These are phyloP conservation scores for Artemisia argyi DNA, from an alignment of 129 eudicot genomes.

Conservation along the genomic window DNA sequence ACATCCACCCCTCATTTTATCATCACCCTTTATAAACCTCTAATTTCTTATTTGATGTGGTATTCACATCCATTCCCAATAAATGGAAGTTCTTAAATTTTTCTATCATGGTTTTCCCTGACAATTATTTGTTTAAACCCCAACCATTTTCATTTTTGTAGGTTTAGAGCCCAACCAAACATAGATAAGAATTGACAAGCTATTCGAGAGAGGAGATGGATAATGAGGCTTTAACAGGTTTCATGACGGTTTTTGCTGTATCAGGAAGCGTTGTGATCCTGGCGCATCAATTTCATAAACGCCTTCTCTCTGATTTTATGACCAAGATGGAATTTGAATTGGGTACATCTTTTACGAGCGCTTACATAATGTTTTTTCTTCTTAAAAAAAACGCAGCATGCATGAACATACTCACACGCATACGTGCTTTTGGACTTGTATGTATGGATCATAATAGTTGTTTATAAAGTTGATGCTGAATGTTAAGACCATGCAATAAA, in stretches of 20 bases:
- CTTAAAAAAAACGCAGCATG: constrained; percentile 8
- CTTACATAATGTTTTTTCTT: not conserved
- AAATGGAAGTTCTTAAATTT: constrained; percentile 10
- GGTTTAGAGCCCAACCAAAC: constrained; percentile 25
- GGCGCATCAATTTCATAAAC: constrained; percentile 77
- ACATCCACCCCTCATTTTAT: constrained; percentile 23
- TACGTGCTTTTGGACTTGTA: not conserved
- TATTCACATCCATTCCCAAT: constrained; percentile 26
- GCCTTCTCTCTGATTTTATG: constrained; percentile 82
- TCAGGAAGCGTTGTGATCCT: constrained; percentile 84
- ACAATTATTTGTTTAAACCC: constrained; percentile 35
- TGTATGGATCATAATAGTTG: not conserved
- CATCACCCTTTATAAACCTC: constrained; percentile 27
- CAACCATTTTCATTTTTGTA: constrained; percentile 29
- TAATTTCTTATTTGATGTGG: not conserved
- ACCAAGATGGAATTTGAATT: constrained; percentile 68
- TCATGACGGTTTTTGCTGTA: constrained; percentile 82
- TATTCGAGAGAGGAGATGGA: constrained; percentile 34
- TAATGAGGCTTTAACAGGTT: constrained; percentile 45
- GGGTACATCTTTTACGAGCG: constrained; percentile 20
- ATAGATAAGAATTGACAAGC: constrained; percentile 23
- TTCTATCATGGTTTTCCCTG: constrained; percentile 37
- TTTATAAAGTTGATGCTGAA: too few relatives aligned
- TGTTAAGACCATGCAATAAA: too few relatives aligned
- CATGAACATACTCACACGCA: not conserved